phyloP scores from a whole-genome alignment of 1,139 yeast genomes.

The Geotrichum europaeum region DNA sequence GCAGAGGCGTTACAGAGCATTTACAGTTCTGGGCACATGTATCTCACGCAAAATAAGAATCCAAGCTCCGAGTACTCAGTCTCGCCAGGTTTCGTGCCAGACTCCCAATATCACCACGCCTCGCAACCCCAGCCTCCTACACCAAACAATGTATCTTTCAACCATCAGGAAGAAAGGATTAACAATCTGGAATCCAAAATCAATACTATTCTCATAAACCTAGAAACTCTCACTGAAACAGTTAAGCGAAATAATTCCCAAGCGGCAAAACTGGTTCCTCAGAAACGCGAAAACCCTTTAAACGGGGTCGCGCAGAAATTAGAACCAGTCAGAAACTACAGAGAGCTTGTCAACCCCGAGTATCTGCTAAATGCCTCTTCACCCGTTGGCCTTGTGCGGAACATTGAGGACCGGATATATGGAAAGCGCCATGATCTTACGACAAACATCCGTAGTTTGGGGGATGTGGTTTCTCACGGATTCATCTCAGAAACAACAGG shows the following conservation, averaged over 20 bases:
- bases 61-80: not conserved
- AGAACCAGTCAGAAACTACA: conserved; percentile 5
- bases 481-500: conserved; percentile 10
- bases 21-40: not conserved
- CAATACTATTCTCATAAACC: conserved; percentile 4
- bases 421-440: conserved; percentile 13
- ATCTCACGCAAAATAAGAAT: not conserved
- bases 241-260: not conserved
- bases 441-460: conserved; percentile 7
- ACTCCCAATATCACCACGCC: not conserved
- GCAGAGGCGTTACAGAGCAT: not conserved
- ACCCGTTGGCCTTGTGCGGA: conserved; percentile 14
- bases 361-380: conserved; percentile 13
- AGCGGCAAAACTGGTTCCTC: conserved; percentile 3
- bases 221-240: conserved; percentile 6
- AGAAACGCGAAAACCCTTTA: not conserved
- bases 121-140: not conserved
- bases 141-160: not conserved
- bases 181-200: conserved; percentile 5
- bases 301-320: not conserved
- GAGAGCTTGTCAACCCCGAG: conserved; percentile 14
- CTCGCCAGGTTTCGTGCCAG: not conserved
- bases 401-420: conserved; percentile 11
- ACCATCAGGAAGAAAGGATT: not conserved
- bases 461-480: conserved; percentile 16